Evolutionary conservation across 768 basidiomycete species (phyloP), one percentile per base, ranked within the genome.

Genomic region (Mycena leptocephala): DNA sequence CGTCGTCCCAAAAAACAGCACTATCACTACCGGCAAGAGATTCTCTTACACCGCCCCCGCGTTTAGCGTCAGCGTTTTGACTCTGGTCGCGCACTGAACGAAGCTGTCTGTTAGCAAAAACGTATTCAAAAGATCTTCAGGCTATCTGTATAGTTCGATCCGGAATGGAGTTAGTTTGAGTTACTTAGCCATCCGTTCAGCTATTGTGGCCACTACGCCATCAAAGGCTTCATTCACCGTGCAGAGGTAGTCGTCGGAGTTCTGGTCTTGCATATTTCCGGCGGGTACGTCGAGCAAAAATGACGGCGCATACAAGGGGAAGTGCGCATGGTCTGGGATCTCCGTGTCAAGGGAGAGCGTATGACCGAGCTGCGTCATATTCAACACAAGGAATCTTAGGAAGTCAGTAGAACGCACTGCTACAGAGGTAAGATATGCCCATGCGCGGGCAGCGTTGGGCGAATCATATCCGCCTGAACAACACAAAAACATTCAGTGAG

Each of bases 391-490:
- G 20, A 67, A 37, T 24, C 24, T n/a, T 35, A 46, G 66, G 1
- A 65, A 26, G 33, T 18, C 1, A 26, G 11, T 46, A 35, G 32
- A 69, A 86, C 94, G 76, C 78, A 96, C 95, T 33, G 91, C 91
- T 5, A 95, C 85, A 0, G 94, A 93, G 1, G 97, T 98, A 22
- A 97, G 84, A 79, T 92, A 92, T 0, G 95, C 88, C 96, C 96
- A 98, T 0, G 95, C 95, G 16, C 97, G 90, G 0, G 97, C 97
- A 1, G 93, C 93, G 78, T 97, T 97, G 2, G 95, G 86, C 5
- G 92, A 91, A 79, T 95, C 88, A 82, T 99, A 98, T 0, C 97
- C 97, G 22, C 97, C 96, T 90, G 33, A 9, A 6, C 30, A 65
- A 13, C 22, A 28, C 10, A 2, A 61, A 41, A 24, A 41, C 33